These are phyloP conservation scores for Candida quercuum DNA, from an alignment of 805 yeast genomes.

Conservation along the genomic window DNA sequence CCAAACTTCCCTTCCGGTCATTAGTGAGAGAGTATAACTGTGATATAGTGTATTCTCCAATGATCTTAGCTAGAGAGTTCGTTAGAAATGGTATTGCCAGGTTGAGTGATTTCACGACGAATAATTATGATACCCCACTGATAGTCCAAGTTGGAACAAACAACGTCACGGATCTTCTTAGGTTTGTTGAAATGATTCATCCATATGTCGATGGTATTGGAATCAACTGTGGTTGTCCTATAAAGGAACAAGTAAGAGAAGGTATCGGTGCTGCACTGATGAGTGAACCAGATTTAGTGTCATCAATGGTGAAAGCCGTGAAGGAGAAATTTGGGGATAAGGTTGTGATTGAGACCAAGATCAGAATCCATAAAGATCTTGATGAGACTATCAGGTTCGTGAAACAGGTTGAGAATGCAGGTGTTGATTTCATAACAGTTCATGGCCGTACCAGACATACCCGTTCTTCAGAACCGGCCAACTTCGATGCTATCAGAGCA, in stretches of 20 bases:
- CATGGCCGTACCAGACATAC: slow-evolving; percentile 89
- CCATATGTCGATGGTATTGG: slow-evolving; percentile 94
- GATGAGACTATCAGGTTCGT: slow-evolving; percentile 72
- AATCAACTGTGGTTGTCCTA: slow-evolving; percentile 96
- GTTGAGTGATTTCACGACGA: slow-evolving; percentile 79
- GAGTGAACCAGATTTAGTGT: slow-evolving; percentile 74
- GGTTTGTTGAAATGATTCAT: slow-evolving; percentile 83
- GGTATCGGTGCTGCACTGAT: slow-evolving; percentile 97
- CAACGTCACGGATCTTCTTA: slow-evolving; percentile 71
- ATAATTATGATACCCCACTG: slow-evolving; percentile 59
- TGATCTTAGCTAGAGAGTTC: slow-evolving; percentile 95
- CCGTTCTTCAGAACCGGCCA: slow-evolving; percentile 77
- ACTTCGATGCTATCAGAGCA: slow-evolving; percentile 71
- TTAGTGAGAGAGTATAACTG: slow-evolving; percentile 65
- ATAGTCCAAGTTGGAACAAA: slow-evolving; percentile 90
- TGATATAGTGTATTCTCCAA: slow-evolving; percentile 89
- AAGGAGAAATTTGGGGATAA: slow-evolving; percentile 65
- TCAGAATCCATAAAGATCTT: slow-evolving; percentile 76
- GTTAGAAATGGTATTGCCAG: slow-evolving; percentile 81
- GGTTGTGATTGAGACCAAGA: slow-evolving; percentile 86
- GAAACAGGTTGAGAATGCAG: slow-evolving; percentile 69
- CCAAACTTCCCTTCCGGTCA: slow-evolving; percentile 87
- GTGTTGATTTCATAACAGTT: slow-evolving; percentile 90
- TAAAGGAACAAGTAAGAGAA: slow-evolving; percentile 87
- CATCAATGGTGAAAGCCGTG: slow-evolving; percentile 79